Conservation (phyloP, 2,329 filamentous ascomycete species). For the Diaporthe eres region DNA sequence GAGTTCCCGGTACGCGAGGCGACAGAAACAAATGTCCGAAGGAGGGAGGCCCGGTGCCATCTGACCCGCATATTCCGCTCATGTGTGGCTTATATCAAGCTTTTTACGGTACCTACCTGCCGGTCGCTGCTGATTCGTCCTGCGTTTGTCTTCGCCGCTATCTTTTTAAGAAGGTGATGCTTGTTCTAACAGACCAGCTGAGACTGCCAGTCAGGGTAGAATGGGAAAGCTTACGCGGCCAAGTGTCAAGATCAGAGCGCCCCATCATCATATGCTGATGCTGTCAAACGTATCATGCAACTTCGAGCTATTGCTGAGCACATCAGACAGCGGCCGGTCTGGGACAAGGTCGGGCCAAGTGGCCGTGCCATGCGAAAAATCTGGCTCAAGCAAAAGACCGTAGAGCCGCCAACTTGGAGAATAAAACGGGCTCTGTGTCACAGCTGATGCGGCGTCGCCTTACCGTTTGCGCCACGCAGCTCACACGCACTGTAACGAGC, state of each 20-base stretch:
- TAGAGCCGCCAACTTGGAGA: background rate
- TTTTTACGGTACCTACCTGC: conserved; percentile 1
- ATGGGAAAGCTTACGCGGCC: background rate
- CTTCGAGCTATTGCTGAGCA: background rate
- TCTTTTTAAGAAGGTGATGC: background rate
- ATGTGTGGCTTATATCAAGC: background rate
- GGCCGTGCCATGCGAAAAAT: background rate
- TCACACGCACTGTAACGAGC: no score
- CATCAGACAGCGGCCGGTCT: background rate
- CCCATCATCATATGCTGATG: background rate
- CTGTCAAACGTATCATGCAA: background rate
- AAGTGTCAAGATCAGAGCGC: background rate
- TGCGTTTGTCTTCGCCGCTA: background rate
- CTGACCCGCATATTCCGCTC: background rate
- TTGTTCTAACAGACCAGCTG: background rate
- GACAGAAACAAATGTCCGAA: background rate
- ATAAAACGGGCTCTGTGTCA: background rate
- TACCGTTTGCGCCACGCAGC: background rate
- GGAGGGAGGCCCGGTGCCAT: background rate
- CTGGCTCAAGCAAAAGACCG: background rate
- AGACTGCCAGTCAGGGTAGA: background rate
- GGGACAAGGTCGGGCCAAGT: no score
- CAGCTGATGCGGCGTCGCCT: background rate
- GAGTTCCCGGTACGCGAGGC: background rate
- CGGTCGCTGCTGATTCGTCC: background rate